A percentile compares a stretch with the other conserved stretches of the same genome.
Conservation (phyloP, 768 basidiomycete species). For the Strobilomyces echinocephalus region DNA sequence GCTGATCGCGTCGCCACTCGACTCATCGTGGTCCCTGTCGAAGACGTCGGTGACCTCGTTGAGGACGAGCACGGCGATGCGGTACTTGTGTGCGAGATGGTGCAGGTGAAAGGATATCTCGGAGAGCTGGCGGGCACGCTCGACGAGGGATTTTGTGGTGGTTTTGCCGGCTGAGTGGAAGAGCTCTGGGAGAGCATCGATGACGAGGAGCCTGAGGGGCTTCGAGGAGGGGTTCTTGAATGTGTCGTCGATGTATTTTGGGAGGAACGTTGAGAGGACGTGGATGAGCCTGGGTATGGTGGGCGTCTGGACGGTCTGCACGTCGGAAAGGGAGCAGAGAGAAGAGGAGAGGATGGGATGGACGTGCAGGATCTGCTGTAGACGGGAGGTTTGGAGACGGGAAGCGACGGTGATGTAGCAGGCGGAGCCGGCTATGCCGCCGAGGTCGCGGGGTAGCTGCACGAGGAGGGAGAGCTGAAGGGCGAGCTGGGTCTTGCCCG, state of each 20-base stretch:
- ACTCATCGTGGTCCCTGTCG: conserved; percentile 29
- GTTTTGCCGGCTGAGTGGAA: conserved; percentile 65
- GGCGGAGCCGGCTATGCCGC: conserved; percentile 60
- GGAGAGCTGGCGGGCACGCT: conserved; percentile 67
- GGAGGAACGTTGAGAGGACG: conserved; percentile 52
- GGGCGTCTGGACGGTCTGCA: conserved; percentile 58
- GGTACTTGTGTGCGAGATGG: conserved; percentile 55
- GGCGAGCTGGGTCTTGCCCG: conserved; percentile 92
- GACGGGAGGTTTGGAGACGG: conserved; percentile 59
- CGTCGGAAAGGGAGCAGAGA: conserved; percentile 45
- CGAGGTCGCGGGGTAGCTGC: conserved; percentile 56
- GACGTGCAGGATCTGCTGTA: conserved; percentile 58
- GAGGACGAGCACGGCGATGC: conserved; percentile 73
- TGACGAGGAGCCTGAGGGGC: conserved; percentile 73
- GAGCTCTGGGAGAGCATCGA: conserved; percentile 86
- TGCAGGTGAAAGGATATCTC: conserved; percentile 70
- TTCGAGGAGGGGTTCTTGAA: conserved; percentile 32
- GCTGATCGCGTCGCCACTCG: conserved; percentile 33
- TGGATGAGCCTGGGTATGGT: conserved; percentile 51
- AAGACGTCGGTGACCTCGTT: conserved; percentile 90
- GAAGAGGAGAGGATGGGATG: conserved; percentile 44
- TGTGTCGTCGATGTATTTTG: conserved; percentile 41
- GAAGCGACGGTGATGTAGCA: conserved; percentile 78
- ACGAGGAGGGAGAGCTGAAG: conserved; percentile 77
- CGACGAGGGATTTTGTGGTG: conserved; percentile 56